Conservation (phyloP, 2,329 filamentous ascomycete species). For the Beauveria sp. region DNA sequence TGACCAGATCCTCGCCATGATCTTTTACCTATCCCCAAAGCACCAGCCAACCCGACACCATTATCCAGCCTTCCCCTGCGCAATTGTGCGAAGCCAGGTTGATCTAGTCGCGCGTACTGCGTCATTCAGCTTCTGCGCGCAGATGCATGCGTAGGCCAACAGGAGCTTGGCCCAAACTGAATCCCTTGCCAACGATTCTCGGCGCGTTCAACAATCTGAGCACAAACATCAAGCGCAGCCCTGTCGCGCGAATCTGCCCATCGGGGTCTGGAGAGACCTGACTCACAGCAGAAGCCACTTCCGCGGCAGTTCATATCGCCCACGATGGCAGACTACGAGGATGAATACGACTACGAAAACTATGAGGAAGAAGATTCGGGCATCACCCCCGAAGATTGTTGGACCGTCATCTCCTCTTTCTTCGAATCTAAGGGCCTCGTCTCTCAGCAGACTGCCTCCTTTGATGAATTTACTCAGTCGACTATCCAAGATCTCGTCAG, state of each 20-base stretch:
- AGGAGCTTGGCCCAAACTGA: constrained; percentile 8
- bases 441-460: constrained; percentile 96
- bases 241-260: neutral
- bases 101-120: neutral
- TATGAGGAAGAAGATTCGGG: constrained; percentile 59
- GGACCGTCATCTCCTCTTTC: constrained; percentile 94
- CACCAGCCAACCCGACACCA: neutral
- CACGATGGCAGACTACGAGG: constrained; percentile 50
- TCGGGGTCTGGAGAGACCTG: neutral
- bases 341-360: constrained; percentile 58
- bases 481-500: constrained; percentile 93
- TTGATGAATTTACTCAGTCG: constrained; percentile 90
- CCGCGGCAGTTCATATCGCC: neutral
- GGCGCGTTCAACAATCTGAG: neutral
- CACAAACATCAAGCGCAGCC: neutral
- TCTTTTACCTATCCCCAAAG: neutral
- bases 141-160: constrained; percentile 6
- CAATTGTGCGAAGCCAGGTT: neutral
- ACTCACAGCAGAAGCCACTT: neutral
- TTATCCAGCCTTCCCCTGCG: neutral
- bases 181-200: neutral
- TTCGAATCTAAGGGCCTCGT: constrained; percentile 94
- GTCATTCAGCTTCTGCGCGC: constrained; percentile 1
- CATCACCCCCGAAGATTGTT: constrained; percentile 96
- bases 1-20: neutral